Evolutionary conservation across 2,329 filamentous ascomycete genomes (phyloP).

Genomic region (Xylaria sp.): DNA sequence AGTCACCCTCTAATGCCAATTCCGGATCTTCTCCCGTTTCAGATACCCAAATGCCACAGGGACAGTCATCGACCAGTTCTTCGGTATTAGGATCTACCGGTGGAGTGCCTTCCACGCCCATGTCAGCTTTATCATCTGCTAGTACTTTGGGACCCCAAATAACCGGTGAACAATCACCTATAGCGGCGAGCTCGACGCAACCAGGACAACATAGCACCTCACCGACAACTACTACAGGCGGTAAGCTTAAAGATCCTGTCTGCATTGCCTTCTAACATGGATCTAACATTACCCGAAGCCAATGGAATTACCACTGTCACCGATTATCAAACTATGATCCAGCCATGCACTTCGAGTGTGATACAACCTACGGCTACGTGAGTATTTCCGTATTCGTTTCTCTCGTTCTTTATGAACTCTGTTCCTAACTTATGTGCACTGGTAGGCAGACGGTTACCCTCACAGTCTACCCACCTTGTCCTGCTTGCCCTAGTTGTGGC

Average conservation of each 20-base stretch:
- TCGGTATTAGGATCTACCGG: not conserved
- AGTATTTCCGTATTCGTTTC: not conserved
- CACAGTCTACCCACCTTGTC: slow-evolving; percentile 39
- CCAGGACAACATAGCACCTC: slow-evolving; percentile 19
- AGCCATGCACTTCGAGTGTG: slow-evolving; percentile 18
- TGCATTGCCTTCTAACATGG: not conserved
- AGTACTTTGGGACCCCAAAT: slow-evolving; percentile 1
- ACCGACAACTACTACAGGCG: slow-evolving; percentile 26
- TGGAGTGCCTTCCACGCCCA: not conserved
- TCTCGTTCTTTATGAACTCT: not conserved
- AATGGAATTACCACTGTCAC: slow-evolving; percentile 36
- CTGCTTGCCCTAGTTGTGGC: slow-evolving; percentile 38
- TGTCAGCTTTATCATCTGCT: slow-evolving; percentile 5
- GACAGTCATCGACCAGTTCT: slow-evolving; percentile 2
- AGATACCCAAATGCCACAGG: slow-evolving; percentile 1
- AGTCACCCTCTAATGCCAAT: not conserved
- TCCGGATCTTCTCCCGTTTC: slow-evolving; percentile 8
- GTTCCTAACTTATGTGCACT: slow-evolving; percentile 18
- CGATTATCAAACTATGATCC: slow-evolving; percentile 25
- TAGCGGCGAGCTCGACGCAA: slow-evolving; percentile 14
- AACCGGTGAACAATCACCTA: slow-evolving; percentile 4
- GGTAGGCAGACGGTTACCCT: slow-evolving; percentile 24
- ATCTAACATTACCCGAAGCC: slow-evolving; percentile 29
- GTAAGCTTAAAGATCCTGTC: slow-evolving; percentile 33
- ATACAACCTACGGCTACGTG: slow-evolving; percentile 12